phyloP scores from a whole-genome alignment of 2,329 filamentous ascomycete genomes.

The Neofusicoccum sp. region DNA sequence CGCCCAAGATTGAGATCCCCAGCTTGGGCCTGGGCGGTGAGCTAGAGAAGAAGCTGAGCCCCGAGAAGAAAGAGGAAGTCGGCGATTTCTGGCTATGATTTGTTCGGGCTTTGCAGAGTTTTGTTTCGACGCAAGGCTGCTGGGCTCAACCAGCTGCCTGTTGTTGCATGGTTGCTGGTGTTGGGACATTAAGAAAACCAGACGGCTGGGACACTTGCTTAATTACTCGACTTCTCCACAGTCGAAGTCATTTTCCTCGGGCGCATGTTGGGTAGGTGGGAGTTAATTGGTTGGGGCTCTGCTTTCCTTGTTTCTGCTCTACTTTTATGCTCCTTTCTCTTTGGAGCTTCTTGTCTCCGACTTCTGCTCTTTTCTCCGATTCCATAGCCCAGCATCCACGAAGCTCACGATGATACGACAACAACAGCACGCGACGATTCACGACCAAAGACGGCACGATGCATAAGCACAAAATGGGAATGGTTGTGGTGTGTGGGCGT shows the following conservation, averaged over 20 bases:
- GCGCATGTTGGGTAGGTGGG: constrained; percentile 16
- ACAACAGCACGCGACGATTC: constrained; percentile 18
- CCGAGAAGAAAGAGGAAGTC: neutral
- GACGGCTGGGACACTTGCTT: constrained; percentile 2
- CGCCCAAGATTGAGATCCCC: constrained; percentile 40
- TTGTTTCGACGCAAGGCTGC: neutral
- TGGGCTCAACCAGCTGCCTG: neutral
- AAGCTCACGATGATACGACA: constrained; percentile 19
- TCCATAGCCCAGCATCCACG: constrained; percentile 13
- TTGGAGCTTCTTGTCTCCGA: neutral
- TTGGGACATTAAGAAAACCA: constrained; percentile 9
- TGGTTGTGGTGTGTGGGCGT: constrained; percentile 7
- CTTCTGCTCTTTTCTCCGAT: neutral
- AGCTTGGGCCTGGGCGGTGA: constrained; percentile 16
- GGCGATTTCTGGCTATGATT: constrained; percentile 18
- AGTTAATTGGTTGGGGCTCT: constrained; percentile 11
- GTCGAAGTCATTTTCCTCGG: neutral
- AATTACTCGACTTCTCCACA: neutral
- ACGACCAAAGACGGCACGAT: constrained; percentile 15
- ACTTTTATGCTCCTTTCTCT: neutral
- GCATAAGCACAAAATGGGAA: neutral
- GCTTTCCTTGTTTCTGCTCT: neutral
- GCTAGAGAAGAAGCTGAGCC: constrained; percentile 13
- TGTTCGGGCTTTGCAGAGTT: neutral
- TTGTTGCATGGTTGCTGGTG: constrained; percentile 5